Evolutionary conservation across 2,329 filamentous ascomycete genomes (phyloP).

Genomic region (Exophiala sideris): DNA sequence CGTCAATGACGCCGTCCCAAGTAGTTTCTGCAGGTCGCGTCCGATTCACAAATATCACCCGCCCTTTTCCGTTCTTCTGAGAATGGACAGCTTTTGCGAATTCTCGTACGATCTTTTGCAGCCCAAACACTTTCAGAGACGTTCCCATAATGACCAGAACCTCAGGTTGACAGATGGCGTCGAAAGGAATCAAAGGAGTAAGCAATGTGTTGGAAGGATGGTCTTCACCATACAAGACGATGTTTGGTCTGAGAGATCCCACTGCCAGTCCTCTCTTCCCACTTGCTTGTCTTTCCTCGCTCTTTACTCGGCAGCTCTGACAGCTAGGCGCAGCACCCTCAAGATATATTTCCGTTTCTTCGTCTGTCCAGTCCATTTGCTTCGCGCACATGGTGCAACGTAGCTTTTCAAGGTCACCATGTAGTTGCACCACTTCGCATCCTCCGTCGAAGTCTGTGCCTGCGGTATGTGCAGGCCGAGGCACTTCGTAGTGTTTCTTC

Average conservation of each 20-base stretch:
- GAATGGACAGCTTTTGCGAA: slow-evolving; percentile 68
- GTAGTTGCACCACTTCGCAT: slow-evolving; percentile 59
- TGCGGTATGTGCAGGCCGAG: slow-evolving; percentile 19
- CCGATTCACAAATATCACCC: slow-evolving; percentile 69
- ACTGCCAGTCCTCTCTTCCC: slow-evolving; percentile 66
- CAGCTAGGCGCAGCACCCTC: slow-evolving; percentile 65
- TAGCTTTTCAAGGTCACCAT: slow-evolving; percentile 64
- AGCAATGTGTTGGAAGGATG: slow-evolving; percentile 67
- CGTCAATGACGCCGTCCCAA: slow-evolving; percentile 71
- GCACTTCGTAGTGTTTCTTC: slow-evolving; percentile 37
- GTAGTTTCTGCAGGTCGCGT: slow-evolving; percentile 68
- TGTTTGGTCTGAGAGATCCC: slow-evolving; percentile 66
- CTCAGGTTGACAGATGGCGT: slow-evolving; percentile 62
- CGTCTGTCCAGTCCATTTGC: slow-evolving; percentile 42
- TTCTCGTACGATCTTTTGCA: slow-evolving; percentile 68
- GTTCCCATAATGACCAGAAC: slow-evolving; percentile 68
- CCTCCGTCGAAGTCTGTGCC: slow-evolving; percentile 35
- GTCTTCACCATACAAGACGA: slow-evolving; percentile 71
- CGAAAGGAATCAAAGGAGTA: slow-evolving; percentile 65
- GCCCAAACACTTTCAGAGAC: slow-evolving; percentile 66
- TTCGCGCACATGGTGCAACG: slow-evolving; percentile 51
- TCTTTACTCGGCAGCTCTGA: slow-evolving; percentile 62
- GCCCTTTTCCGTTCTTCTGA: slow-evolving; percentile 56
- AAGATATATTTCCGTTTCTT: slow-evolving; percentile 48
- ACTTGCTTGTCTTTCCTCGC: slow-evolving; percentile 59